phyloP scores from a whole-genome alignment of 179 eudicot species.

The Corrigiola litoralis region DNA sequence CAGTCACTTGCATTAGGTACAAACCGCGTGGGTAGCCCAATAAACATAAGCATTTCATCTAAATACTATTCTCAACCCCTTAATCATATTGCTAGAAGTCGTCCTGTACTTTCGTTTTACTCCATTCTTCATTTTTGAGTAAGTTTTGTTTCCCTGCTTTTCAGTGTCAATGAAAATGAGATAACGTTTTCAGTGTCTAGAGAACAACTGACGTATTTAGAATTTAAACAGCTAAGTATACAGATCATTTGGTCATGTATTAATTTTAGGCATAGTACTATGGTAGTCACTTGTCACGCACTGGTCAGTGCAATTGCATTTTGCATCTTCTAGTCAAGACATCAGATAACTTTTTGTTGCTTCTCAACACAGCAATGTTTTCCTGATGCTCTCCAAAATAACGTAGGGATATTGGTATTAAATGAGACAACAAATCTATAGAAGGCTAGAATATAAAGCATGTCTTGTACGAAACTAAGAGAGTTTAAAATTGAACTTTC shows the following conservation, averaged over 20 bases:
- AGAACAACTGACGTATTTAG: background rate
- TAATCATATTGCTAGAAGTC: background rate
- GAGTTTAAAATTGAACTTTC: too few relatives aligned
- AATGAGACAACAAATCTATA: background rate
- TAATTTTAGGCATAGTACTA: background rate
- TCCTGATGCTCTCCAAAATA: too few relatives aligned
- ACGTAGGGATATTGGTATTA: too few relatives aligned
- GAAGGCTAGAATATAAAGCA: too few relatives aligned
- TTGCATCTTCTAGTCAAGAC: background rate
- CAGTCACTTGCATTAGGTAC: background rate
- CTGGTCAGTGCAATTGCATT: background rate
- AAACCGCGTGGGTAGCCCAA: background rate
- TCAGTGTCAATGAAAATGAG: too few relatives aligned
- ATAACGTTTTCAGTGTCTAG: too few relatives aligned
- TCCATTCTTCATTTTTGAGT: background rate
- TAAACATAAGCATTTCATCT: background rate
- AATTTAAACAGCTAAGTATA: background rate
- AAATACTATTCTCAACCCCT: background rate
- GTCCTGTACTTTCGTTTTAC: background rate
- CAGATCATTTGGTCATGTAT: slow-evolving; percentile 24
- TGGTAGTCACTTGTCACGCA: background rate
- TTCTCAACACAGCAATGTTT: too few relatives aligned
- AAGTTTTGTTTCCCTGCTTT: too few relatives aligned
- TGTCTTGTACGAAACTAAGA: too few relatives aligned
- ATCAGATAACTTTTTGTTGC: background rate